Evolutionary conservation across 768 basidiomycete species (phyloP), one percentile per base, ranked within the genome.

Genomic region (Pseudohyphozyma bogoriensis): DNA sequence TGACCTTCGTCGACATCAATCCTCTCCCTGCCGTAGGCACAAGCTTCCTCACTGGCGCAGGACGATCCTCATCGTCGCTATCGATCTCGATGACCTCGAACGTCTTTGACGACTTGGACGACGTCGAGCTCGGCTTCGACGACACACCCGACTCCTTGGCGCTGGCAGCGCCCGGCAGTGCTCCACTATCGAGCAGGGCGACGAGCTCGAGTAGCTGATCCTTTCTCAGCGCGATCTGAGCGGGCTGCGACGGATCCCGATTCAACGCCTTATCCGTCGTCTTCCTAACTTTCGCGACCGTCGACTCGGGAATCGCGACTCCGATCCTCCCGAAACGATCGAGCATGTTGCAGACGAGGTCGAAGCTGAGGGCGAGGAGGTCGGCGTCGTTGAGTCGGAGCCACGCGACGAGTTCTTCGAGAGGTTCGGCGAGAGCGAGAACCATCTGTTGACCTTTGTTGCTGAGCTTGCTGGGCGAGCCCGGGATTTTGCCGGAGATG

Each of bases 351-450:
- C 87, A 83, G 28, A 97, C 76, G 26, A 97, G 78, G 52, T 86
- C 78, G 65, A 88, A 90, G 0, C 90, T 85, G 68, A 92, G 89
- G 73, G 91, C 85, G 3, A 97, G 77, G 9, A 95, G 79, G 70
- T 97, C 93, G 68, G 85, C 81, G 73, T 97, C 89, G 16, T 91
- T 96, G 37, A 97, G 78, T 29, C 92, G 84, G 50, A 97, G 76
- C 95, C 95, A 99, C 54, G 82, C 79, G 22, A 84, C 78, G 51
- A 93, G 78, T 69, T 89, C 86, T 4, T 80, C 79, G 52, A 99
- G 76, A 62, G 95, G 85, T 33, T 78, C 80, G 71, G 89, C 84
- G 59, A 97, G 78, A 62, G 83, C 80, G 31, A 77, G 78, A 51
- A 71, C 81, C 85, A 97, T 88, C 71, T 81, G 79, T 72, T 78